A percentile compares a stretch with the other conserved stretches of the same genome.
phyloP scores from a whole-genome alignment of 352 stramenopile species.

The Blastocystis sp. region DNA sequence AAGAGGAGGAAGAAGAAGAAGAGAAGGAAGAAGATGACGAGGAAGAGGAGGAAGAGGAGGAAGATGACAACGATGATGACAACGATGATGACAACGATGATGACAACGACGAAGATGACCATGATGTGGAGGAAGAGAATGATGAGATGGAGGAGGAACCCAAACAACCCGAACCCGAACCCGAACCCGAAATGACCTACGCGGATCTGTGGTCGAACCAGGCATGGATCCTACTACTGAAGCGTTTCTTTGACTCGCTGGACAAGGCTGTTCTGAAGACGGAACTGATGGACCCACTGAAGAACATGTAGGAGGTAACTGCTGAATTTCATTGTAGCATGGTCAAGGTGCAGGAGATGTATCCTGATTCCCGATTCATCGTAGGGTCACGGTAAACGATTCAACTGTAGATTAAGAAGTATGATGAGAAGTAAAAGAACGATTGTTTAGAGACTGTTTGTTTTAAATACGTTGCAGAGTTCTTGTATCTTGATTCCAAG shows the following conservation, averaged over 20 bases:
- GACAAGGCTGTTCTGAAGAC: not conserved
- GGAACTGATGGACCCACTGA: not conserved
- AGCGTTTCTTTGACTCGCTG: not conserved
- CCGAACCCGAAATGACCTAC: not conserved
- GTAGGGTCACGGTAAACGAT: too few relatives aligned
- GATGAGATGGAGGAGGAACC: conserved; percentile 16
- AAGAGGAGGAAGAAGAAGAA: conserved; percentile 22
- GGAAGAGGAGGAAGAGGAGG: not conserved
- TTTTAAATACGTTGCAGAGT: not conserved
- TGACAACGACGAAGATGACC: not conserved
- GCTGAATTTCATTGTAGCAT: too few relatives aligned
- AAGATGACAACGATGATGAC: not conserved
- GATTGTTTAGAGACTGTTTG: conserved; percentile 42
- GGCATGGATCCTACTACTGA: not conserved
- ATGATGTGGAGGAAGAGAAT: not conserved
- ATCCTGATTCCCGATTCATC: not conserved
- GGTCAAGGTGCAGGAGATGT: not conserved
- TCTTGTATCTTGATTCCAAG: not conserved
- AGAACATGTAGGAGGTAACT: too few relatives aligned
- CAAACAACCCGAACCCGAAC: not conserved
- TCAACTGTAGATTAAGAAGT: not conserved
- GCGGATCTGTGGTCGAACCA: not conserved
- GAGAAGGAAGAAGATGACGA: conserved; percentile 3
- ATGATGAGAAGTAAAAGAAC: not conserved
- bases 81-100: not conserved